Conservation (phyloP, 129 eudicot species). For the Chrysanthemum makinoi region DNA sequence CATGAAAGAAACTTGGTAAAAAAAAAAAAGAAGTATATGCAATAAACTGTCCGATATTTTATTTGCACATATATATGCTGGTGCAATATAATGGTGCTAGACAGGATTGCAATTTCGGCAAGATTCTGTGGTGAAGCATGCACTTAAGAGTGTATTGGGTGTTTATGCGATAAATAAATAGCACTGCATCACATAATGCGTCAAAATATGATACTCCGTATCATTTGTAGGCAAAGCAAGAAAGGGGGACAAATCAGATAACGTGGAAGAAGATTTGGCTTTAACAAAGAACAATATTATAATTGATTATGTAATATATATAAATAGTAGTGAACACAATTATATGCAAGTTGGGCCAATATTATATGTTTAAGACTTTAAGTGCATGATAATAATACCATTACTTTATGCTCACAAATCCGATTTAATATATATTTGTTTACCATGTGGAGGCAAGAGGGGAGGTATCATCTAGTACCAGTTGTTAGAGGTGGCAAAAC, state of each 20-base stretch:
- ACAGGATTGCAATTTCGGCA: neutral
- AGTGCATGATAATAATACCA: neutral
- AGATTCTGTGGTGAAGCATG: neutral
- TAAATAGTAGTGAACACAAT: constrained; percentile 7
- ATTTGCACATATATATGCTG: no score
- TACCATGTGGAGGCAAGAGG: constrained; percentile 2
- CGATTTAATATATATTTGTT: neutral
- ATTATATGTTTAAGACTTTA: neutral
- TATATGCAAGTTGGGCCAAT: constrained; percentile 6
- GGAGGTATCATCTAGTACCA: neutral
- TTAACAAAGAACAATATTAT: neutral
- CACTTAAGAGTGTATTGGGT: neutral
- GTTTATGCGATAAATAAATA: neutral
- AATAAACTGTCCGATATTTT: no score
- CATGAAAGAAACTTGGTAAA: no score
- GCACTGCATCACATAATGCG: neutral
- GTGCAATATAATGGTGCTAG: no score
- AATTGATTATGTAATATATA: neutral
- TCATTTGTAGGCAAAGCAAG: neutral
- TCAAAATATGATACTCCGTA: neutral
- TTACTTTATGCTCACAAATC: neutral
- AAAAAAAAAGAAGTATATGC: no score
- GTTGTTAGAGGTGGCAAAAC: no score
- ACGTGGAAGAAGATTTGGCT: constrained; percentile 7
- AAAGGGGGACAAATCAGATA: neutral